Evolutionary conservation across 2,329 filamentous ascomycete species (phyloP).

Genomic region (Aspergillus oerlinghausenensis): DNA sequence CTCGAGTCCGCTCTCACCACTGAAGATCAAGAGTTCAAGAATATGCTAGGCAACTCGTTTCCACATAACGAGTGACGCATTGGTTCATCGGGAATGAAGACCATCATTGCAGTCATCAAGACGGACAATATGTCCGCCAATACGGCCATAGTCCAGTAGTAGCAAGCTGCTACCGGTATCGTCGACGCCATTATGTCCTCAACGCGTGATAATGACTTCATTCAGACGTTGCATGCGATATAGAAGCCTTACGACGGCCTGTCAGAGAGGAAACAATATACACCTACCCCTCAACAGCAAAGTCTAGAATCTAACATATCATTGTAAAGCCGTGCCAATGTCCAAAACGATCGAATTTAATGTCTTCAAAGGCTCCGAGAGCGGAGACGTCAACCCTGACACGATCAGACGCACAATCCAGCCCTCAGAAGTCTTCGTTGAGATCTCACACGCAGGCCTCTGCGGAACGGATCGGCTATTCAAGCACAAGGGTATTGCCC

Average conservation of each 20-base stretch:
- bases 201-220: not conserved
- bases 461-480: conserved; percentile 22
- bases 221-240: not conserved
- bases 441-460: conserved; percentile 19
- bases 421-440: conserved; percentile 14
- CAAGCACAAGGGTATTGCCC: conserved; percentile 18
- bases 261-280: not conserved
- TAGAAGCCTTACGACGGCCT: not conserved
- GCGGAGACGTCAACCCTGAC: conserved; percentile 11
- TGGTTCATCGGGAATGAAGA: not conserved
- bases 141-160: not conserved
- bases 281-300: not conserved
- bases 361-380: conserved; percentile 15
- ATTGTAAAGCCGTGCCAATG: not conserved
- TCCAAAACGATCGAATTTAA: conserved; percentile 4
- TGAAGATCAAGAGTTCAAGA: not conserved
- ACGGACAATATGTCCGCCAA: not conserved
- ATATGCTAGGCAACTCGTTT: not conserved
- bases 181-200: not conserved
- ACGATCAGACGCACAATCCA: conserved; percentile 5
- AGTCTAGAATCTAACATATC: not conserved
- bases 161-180: not conserved
- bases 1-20: too few species aligned
- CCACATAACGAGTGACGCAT: not conserved
- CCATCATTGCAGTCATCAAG: not conserved